These are phyloP conservation scores for Picochlorum sp. DNA, from an alignment of 139 green algal species.

Conservation along the genomic window DNA sequence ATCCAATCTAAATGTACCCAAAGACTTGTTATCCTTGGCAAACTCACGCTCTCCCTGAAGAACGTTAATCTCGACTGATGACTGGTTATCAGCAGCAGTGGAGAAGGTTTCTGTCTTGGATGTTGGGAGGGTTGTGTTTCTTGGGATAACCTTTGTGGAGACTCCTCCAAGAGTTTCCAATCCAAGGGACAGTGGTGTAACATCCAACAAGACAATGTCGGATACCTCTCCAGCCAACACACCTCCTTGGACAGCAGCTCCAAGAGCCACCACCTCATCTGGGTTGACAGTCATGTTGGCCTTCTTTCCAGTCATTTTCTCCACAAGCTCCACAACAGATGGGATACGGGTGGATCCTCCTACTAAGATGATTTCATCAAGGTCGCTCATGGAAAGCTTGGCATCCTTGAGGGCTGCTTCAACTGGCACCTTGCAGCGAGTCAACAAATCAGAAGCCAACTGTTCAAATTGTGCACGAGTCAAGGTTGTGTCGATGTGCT, in stretches of 20 bases:
- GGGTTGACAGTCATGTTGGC: conserved; percentile 98
- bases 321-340: conserved; percentile 77
- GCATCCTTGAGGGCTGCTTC: conserved; percentile 89
- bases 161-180: conserved; percentile 96
- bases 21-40: conserved; percentile 93
- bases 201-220: conserved; percentile 97
- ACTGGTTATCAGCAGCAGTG: conserved; percentile 91
- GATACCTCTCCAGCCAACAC: conserved; percentile 57
- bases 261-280: conserved; percentile 97
- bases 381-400: conserved; percentile 80
- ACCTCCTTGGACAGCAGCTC: conserved; percentile 91
- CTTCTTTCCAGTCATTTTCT: conserved; percentile 80
- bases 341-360: conserved; percentile 97
- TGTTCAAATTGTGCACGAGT: conserved; percentile 89
- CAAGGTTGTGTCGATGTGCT: conserved; percentile 95
- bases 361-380: conserved; percentile 93
- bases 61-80: conserved; percentile 97
- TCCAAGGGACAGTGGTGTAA: conserved; percentile 91
- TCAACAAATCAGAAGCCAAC: conserved; percentile 88
- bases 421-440: conserved; percentile 78
- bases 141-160: conserved; percentile 93
- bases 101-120: conserved; percentile 96
- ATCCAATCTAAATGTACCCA: conserved; percentile 90
- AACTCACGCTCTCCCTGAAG: conserved; percentile 81
- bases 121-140: conserved; percentile 97